Evolutionary conservation across 331 rosid genomes (phyloP).

Genomic region (Malus hybrid): DNA sequence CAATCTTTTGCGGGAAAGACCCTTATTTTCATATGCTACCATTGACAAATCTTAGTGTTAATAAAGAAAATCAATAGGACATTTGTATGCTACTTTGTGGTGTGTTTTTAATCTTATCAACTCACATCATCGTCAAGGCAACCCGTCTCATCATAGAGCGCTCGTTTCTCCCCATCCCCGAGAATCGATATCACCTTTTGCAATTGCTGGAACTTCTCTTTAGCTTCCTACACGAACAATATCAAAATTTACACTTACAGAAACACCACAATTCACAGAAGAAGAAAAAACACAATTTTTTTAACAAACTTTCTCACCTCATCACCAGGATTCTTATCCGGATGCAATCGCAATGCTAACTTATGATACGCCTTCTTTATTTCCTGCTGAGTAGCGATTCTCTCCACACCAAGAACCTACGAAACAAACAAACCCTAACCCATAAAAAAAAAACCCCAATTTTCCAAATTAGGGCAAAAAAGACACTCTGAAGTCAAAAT

Average conservation of each 20-base stretch:
- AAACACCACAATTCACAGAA: neutral
- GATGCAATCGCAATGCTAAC: conserved; percentile 86
- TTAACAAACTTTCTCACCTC: conserved; percentile 36
- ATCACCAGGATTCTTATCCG: conserved; percentile 84
- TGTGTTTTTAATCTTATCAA: neutral
- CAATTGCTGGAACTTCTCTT: conserved; percentile 82
- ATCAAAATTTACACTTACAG: conserved; percentile 7
- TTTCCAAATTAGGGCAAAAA: conserved; percentile 1
- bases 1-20: no score
- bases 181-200: conserved; percentile 89
- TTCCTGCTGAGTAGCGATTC: conserved; percentile 80
- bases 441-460: neutral
- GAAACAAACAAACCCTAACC: neutral
- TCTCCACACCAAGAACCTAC: conserved; percentile 87
- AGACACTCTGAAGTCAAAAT: neutral
- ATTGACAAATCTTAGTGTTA: no score
- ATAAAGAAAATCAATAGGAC: no score
- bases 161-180: conserved; percentile 87
- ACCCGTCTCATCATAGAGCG: conserved; percentile 88
- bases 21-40: no score
- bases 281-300: neutral
- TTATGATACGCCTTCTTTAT: conserved; percentile 87
- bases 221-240: conserved; percentile 59
- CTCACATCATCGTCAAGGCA: conserved; percentile 85
- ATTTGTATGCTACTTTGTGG: no score